Evolutionary conservation across 2,329 filamentous ascomycete species (phyloP), one percentile per base, ranked within the genome.

Genomic region (Magnaporthiopsis incrustans): DNA sequence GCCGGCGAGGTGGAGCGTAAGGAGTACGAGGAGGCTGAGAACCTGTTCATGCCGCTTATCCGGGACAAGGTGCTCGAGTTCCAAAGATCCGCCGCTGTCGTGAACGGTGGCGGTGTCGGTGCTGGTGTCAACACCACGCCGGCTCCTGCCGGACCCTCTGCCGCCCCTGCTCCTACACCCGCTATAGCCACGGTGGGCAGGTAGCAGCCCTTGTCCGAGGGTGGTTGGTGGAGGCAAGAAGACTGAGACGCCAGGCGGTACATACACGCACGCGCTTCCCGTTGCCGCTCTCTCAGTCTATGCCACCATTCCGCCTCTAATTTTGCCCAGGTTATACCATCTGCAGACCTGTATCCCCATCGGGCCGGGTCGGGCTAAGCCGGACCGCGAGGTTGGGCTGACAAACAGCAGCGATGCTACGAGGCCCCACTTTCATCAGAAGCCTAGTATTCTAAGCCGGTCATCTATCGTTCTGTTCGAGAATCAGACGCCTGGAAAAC

Each of bases 21-120:
- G 27, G 69, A 73, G 67, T 71, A 72, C 38, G 70, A 68, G 30
- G 68, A 69, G 14, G 71, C 73, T 6, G 74, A 76, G 67, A 69
- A 65, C 8, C 70, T 75, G 30, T 68, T 76, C 14, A 71, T 76
- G 56, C 59, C 61, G 32, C 69, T 70, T 58, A 67, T 73, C 8
- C 64, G 67, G 62, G 67, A 68, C 15, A 65, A 71, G 11, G 67
- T 74, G 4, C 59, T 63, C 11, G 65, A 68, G 12, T 70, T 72
- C 57, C 68, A 72, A 60, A 61, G 61, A n/a, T 62, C 63, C 0
- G 22, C 66, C 22, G 68, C 68, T 1, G 63, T 12, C 6, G 38
- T 44, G 15, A 44, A 44, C 61, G 0, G 64, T 59, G 26, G 26
- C 59, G 12, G 35, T n/a, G 59, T 30, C 33, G 59, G 25, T 8